These are phyloP conservation scores for Rhypophila decipiens DNA, from an alignment of 495 filamentous ascomycete species.

Conservation along the genomic window DNA sequence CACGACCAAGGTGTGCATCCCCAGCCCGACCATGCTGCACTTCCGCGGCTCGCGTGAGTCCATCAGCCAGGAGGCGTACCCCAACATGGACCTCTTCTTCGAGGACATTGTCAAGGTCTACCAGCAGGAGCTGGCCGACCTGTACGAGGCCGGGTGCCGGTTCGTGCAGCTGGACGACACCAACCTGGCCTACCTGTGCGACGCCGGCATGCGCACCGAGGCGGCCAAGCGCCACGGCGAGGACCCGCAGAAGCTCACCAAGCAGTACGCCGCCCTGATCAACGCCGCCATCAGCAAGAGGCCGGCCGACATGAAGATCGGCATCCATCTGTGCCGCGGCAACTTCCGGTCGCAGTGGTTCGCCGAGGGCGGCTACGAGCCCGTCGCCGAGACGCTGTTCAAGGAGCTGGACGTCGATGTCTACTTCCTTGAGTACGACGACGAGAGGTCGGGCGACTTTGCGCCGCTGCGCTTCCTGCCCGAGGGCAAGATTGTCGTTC, in stretches of 20 bases:
- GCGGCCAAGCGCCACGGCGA: conserved; percentile 52
- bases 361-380: conserved; percentile 62
- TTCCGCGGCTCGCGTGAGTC: conserved; percentile 55
- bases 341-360: conserved; percentile 56
- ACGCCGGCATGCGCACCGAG: conserved; percentile 54
- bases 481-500: conserved; percentile 57
- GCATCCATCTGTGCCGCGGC: conserved; percentile 60
- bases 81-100: conserved; percentile 54
- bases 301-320: conserved; percentile 56
- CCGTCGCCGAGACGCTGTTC: conserved; percentile 60
- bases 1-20: conserved; percentile 59
- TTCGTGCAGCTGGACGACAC: conserved; percentile 64
- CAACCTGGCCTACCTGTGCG: conserved; percentile 62
- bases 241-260: conserved; percentile 48
- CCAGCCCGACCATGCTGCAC: conserved; percentile 61
- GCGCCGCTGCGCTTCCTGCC: conserved; percentile 57
- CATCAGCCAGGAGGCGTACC: conserved; percentile 51
- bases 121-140: conserved; percentile 51
- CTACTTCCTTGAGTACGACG: conserved; percentile 67
- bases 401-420: conserved; percentile 58
- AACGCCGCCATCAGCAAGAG: conserved; percentile 52
- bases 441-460: conserved; percentile 59
- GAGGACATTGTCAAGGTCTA: conserved; percentile 55
- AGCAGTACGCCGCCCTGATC: conserved; percentile 57
- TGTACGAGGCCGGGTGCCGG: conserved; percentile 56